Evolutionary conservation across 169 alveolate genomes (phyloP).

Genomic region (Cryptosporidium canis): DNA sequence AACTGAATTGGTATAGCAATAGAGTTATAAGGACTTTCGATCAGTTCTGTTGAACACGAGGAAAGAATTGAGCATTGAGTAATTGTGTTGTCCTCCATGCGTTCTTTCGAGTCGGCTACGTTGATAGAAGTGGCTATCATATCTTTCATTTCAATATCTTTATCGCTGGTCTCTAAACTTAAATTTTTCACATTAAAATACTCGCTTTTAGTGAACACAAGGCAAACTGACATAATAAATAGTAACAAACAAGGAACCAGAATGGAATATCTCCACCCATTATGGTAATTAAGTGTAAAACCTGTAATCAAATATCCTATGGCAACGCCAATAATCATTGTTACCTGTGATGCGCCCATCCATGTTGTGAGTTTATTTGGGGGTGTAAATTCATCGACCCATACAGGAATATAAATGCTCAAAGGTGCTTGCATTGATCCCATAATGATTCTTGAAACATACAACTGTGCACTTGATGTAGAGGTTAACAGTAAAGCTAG

Average conservation of each 20-base stretch:
- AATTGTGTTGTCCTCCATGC: not conserved
- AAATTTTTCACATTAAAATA: constrained; percentile 41
- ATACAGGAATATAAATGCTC: constrained; percentile 64
- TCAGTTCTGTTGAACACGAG: constrained; percentile 35
- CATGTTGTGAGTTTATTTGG: constrained; percentile 63
- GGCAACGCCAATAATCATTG: constrained; percentile 69
- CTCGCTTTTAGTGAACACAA: constrained; percentile 48
- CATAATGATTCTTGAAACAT: constrained; percentile 60
- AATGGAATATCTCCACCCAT: constrained; percentile 70
- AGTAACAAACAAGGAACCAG: constrained; percentile 49
- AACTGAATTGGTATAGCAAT: constrained; percentile 2
- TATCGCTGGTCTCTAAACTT: not conserved
- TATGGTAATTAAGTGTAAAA: constrained; percentile 26
- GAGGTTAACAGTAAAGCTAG: constrained; percentile 47
- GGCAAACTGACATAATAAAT: constrained; percentile 45
- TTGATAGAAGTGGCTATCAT: not conserved
- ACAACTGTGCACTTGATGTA: constrained; percentile 38
- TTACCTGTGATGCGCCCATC: constrained; percentile 72
- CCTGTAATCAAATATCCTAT: constrained; percentile 65
- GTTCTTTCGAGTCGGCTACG: not conserved
- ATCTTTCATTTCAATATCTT: constrained; percentile 9
- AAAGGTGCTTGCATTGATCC: constrained; percentile 73
- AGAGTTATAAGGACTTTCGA: constrained; percentile 32
- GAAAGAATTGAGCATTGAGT: constrained; percentile 30
- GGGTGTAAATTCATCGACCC: constrained; percentile 72